Percentiles rank a stretch among this genome's conserved stretches.
These are phyloP conservation scores for Flaveria sonorensis DNA, from an alignment of 129 eudicot genomes.

Conservation along the genomic window DNA sequence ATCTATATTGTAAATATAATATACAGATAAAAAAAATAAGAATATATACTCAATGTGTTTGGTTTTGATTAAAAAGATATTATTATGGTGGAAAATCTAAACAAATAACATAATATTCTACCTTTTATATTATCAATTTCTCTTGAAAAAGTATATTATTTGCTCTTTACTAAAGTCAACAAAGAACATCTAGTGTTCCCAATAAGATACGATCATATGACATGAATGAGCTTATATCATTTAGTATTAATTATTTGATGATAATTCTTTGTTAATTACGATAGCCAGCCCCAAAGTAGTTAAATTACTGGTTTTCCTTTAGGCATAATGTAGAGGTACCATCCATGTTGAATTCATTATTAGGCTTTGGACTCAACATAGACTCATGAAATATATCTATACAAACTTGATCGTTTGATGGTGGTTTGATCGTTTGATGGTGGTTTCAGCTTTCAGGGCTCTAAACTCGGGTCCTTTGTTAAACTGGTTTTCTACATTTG, in stretches of 20 bases:
- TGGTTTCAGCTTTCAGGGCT: neutral
- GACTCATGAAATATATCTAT: neutral
- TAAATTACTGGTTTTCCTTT: too few species aligned
- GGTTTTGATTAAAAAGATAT: too few species aligned
- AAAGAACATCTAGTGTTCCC: neutral
- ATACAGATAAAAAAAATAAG: too few species aligned
- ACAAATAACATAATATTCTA: neutral
- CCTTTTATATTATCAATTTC: neutral
- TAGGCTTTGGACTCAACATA: neutral
- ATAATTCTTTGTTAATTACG: neutral
- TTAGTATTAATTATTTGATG: neutral
- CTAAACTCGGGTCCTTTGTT: neutral
- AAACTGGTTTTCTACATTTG: neutral
- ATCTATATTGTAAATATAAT: too few species aligned
- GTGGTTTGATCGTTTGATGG: neutral
- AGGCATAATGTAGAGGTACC: too few species aligned
- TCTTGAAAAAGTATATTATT: too few species aligned
- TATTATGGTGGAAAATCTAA: neutral
- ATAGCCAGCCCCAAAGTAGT: neutral
- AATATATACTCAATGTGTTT: too few species aligned
- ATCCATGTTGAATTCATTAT: too few species aligned
- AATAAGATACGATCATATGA: neutral
- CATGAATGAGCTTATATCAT: neutral
- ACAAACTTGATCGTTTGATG: neutral
- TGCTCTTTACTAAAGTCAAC: neutral